phyloP scores from a whole-genome alignment of 2,329 filamentous ascomycete genomes.

The Penicillium brevicompactum region DNA sequence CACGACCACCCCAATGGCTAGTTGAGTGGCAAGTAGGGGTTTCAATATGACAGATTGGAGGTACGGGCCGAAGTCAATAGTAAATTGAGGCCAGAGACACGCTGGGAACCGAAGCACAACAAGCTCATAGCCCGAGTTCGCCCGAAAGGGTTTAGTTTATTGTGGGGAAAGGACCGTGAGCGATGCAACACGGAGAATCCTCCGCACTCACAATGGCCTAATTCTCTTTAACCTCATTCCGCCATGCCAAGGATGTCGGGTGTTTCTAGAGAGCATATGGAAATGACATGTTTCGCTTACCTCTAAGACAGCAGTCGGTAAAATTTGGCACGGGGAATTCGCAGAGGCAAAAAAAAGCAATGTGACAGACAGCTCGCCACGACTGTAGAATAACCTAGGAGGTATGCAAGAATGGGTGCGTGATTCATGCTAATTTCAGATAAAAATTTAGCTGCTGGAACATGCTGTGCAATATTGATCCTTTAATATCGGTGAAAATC shows the following conservation, averaged over 20 bases:
- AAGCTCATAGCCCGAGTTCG: neutral
- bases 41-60: neutral
- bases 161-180: slow-evolving; percentile 25
- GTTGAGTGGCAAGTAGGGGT: neutral
- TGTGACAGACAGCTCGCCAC: neutral
- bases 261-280: neutral
- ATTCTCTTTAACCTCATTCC: neutral
- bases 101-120: neutral
- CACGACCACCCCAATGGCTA: neutral
- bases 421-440: neutral
- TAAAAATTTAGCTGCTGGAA: neutral
- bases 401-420: neutral
- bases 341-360: neutral
- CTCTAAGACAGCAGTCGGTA: neutral
- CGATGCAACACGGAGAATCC: slow-evolving; percentile 22
- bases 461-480: neutral
- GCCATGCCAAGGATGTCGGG: neutral
- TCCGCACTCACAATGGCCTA: slow-evolving; percentile 15
- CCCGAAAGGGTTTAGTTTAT: slow-evolving; percentile 12
- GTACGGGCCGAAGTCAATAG: neutral
- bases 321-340: neutral
- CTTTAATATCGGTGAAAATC: neutral
- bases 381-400: neutral
- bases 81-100: neutral
- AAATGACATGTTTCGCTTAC: neutral